Conservation (phyloP, 345 rosid genomes). For the Populus tremula region DNA sequence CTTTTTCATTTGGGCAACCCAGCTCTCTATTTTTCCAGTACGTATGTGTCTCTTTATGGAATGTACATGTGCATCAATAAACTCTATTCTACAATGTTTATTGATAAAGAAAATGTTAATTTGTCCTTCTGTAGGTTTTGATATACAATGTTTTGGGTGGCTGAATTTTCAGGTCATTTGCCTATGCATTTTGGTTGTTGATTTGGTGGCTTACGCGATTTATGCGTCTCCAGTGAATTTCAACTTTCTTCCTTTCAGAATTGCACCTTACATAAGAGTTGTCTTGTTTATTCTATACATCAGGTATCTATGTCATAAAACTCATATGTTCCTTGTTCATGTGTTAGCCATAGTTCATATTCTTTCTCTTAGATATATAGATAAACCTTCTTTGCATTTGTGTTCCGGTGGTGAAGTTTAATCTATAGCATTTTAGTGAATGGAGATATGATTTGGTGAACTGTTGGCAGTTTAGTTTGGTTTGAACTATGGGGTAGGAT, state of each 20-base stretch:
- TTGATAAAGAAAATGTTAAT: background rate
- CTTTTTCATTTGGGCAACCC: background rate
- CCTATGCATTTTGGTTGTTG: slow-evolving; percentile 60
- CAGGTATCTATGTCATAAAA: slow-evolving; percentile 46
- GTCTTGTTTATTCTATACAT: slow-evolving; percentile 64
- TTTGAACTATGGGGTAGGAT: no score
- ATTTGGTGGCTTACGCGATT: slow-evolving; percentile 67
- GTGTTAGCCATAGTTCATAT: no score
- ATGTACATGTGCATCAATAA: no score
- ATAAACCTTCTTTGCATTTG: no score
- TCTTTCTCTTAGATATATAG: no score
- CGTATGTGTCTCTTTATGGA: no score
- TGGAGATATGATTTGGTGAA: no score
- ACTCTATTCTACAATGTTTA: no score
- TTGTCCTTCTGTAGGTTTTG: background rate
- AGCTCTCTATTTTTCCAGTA: background rate
- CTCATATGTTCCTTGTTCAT: background rate
- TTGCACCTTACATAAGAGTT: slow-evolving; percentile 89
- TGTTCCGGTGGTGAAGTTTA: no score
- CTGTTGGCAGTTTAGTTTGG: no score
- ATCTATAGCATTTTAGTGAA: no score
- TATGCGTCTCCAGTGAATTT: slow-evolving; percentile 72
- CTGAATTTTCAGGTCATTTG: slow-evolving; percentile 62
- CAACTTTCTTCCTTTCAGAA: slow-evolving; percentile 68
- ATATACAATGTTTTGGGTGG: slow-evolving; percentile 8